These are phyloP conservation scores for Komagataea norvegica DNA, from an alignment of 1,139 yeast genomes.

Conservation along the genomic window DNA sequence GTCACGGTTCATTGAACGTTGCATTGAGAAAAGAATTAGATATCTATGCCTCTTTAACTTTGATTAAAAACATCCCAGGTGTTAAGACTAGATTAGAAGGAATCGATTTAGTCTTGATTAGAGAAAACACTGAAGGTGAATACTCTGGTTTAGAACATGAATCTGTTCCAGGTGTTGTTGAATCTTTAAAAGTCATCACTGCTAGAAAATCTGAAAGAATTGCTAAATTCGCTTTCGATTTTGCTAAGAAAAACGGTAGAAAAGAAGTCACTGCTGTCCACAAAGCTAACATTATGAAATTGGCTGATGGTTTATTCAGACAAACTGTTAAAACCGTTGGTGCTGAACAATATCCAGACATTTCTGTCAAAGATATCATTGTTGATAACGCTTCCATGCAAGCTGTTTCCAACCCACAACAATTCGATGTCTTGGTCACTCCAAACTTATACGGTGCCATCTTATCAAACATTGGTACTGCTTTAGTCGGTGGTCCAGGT, in stretches of 20 bases:
- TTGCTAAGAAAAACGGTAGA: slow-evolving; percentile 88
- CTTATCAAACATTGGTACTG: slow-evolving; percentile 97
- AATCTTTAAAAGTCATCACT: slow-evolving; percentile 92
- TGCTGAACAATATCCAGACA: slow-evolving; percentile 75
- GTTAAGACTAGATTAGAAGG: slow-evolving; percentile 84
- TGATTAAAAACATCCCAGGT: slow-evolving; percentile 93
- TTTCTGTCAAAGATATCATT: slow-evolving; percentile 85
- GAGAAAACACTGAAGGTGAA: slow-evolving; percentile 98
- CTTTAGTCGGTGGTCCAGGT: slow-evolving; percentile 98
- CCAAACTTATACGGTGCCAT: slow-evolving; percentile 98
- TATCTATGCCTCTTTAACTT: slow-evolving; percentile 88
- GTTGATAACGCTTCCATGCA: slow-evolving; percentile 99
- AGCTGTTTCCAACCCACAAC: slow-evolving; percentile 97
- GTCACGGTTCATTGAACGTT: slow-evolving; percentile 83
- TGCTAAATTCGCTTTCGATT: slow-evolving; percentile 96
- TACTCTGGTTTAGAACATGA: slow-evolving; percentile 98
- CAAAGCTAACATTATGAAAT: slow-evolving; percentile 98
- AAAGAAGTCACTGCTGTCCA: slow-evolving; percentile 93
- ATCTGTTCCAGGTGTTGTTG: slow-evolving; percentile 97
- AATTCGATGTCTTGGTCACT: slow-evolving; percentile 94
- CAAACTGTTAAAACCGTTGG: slow-evolving; percentile 90
- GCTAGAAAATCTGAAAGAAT: slow-evolving; percentile 94
- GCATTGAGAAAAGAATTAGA: slow-evolving; percentile 95
- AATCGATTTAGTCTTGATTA: slow-evolving; percentile 88
- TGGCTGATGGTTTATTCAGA: slow-evolving; percentile 97